phyloP scores from a whole-genome alignment of 78 protist genomes.

The Dictyostelium purpureum region DNA sequence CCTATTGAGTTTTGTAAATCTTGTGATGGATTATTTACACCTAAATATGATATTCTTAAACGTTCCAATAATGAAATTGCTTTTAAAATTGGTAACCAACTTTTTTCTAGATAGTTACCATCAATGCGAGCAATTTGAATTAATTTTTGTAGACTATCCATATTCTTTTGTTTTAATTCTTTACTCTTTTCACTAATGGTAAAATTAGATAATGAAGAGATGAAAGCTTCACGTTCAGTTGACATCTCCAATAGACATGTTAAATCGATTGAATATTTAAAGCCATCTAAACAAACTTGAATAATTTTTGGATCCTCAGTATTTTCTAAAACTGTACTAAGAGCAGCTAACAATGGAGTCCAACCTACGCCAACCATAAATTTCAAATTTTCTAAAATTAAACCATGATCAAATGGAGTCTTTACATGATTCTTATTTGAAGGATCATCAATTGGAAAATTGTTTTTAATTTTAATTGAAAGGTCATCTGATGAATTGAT shows the following conservation, averaged over 20 bases:
- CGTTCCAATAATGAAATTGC: slow-evolving; percentile 89
- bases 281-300: slow-evolving; percentile 89
- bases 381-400: slow-evolving; percentile 46
- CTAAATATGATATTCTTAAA: slow-evolving; percentile 71
- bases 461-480: neutral
- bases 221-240: slow-evolving; percentile 94
- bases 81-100: slow-evolving; percentile 91
- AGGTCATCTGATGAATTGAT: neutral
- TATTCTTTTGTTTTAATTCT: slow-evolving; percentile 89
- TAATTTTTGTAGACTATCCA: slow-evolving; percentile 88
- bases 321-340: slow-evolving; percentile 86
- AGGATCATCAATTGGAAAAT: slow-evolving; percentile 39
- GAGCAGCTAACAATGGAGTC: slow-evolving; percentile 86
- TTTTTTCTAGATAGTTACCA: slow-evolving; percentile 89
- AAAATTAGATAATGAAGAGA: slow-evolving; percentile 92
- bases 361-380: slow-evolving; percentile 86
- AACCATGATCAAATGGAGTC: slow-evolving; percentile 60
- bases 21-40: slow-evolving; percentile 74
- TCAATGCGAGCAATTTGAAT: slow-evolving; percentile 87
- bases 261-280: slow-evolving; percentile 83
- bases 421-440: neutral
- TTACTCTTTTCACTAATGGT: slow-evolving; percentile 77
- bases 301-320: slow-evolving; percentile 55
- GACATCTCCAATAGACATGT: slow-evolving; percentile 82
- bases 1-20: slow-evolving; percentile 5